Conservation (phyloP, 805 yeast species). For the Metschnikowia baotianmanensis region DNA sequence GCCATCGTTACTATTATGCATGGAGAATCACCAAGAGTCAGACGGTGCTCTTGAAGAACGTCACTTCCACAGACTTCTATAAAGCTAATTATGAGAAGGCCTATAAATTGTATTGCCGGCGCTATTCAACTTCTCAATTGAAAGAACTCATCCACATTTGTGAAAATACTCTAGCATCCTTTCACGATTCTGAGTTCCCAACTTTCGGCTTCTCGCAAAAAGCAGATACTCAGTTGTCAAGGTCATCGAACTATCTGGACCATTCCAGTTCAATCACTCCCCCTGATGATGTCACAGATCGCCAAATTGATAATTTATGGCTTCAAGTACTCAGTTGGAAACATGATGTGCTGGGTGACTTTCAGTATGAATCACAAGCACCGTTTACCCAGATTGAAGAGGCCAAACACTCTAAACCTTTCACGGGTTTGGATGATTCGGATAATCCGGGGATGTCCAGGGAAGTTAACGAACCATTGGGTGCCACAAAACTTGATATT, state of each 20-base stretch:
- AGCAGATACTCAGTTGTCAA: slow-evolving; percentile 9
- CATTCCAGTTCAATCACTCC: slow-evolving; percentile 4
- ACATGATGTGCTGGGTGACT: slow-evolving; percentile 18
- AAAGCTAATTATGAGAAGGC: slow-evolving; percentile 21
- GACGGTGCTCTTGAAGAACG: slow-evolving; percentile 35
- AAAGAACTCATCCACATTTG: slow-evolving; percentile 24
- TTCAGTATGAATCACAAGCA: slow-evolving; percentile 2
- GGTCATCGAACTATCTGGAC: neutral
- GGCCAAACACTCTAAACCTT: neutral
- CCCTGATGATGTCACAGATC: slow-evolving; percentile 19
- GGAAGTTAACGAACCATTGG: neutral
- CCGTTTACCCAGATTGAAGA: neutral
- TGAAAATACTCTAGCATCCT: slow-evolving; percentile 14
- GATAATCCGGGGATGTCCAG: neutral
- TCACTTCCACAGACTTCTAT: slow-evolving; percentile 34
- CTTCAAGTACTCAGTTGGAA: slow-evolving; percentile 32
- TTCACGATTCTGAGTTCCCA: slow-evolving; percentile 13
- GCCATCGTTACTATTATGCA: slow-evolving; percentile 62
- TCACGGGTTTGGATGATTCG: neutral
- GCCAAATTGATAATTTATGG: slow-evolving; percentile 37
- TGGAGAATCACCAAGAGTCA: slow-evolving; percentile 66
- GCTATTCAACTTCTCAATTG: slow-evolving; percentile 23
- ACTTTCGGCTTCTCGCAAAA: slow-evolving; percentile 15
- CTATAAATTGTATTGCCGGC: slow-evolving; percentile 13
- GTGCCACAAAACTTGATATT: slow-evolving; percentile 21